These are phyloP conservation scores for Cephaloascus albidus DNA, from an alignment of 805 yeast genomes.

Conservation along the genomic window DNA sequence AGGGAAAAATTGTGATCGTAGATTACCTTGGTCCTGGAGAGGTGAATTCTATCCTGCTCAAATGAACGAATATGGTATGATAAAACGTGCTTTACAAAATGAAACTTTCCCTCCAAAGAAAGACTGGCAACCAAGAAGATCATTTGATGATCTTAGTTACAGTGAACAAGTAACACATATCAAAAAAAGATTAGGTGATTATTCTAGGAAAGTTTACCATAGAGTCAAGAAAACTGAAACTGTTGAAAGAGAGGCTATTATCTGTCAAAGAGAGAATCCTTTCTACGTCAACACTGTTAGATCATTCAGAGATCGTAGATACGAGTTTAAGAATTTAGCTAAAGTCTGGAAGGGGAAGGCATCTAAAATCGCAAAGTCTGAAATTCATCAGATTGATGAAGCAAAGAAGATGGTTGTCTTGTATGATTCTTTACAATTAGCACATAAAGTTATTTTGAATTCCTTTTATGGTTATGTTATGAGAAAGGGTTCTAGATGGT, in stretches of 20 bases:
- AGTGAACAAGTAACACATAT: conserved; percentile 69
- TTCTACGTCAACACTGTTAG: conserved; percentile 93
- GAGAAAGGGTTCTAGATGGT: conserved; percentile 99
- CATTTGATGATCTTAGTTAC: conserved; percentile 69
- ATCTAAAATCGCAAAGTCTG: conserved; percentile 40
- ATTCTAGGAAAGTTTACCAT: conserved; percentile 79
- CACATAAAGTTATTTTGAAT: conserved; percentile 92
- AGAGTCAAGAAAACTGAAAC: conserved; percentile 74
- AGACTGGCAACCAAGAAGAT: conserved; percentile 46
- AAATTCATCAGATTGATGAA: conserved; percentile 66
- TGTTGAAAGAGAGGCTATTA: conserved; percentile 82
- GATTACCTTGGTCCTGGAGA: conserved; percentile 96
- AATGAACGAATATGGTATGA: conserved; percentile 84
- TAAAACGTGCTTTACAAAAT: conserved; percentile 70
- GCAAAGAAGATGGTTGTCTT: conserved; percentile 90
- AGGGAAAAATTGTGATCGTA: conserved; percentile 86
- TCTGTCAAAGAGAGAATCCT: conserved; percentile 96
- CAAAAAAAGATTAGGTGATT: conserved; percentile 73
- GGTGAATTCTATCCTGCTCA: conserved; percentile 92
- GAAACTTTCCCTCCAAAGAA: conserved; percentile 65
- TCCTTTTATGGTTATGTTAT: conserved; percentile 97
- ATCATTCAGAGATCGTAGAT: conserved; percentile 89
- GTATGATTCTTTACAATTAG: conserved; percentile 91
- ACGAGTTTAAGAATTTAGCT: conserved; percentile 88
- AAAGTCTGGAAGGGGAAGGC: conserved; percentile 89